Evolutionary conservation across 768 basidiomycete genomes (phyloP), one percentile per base, ranked within the genome.

Genomic region (Naganishia antarctica): DNA sequence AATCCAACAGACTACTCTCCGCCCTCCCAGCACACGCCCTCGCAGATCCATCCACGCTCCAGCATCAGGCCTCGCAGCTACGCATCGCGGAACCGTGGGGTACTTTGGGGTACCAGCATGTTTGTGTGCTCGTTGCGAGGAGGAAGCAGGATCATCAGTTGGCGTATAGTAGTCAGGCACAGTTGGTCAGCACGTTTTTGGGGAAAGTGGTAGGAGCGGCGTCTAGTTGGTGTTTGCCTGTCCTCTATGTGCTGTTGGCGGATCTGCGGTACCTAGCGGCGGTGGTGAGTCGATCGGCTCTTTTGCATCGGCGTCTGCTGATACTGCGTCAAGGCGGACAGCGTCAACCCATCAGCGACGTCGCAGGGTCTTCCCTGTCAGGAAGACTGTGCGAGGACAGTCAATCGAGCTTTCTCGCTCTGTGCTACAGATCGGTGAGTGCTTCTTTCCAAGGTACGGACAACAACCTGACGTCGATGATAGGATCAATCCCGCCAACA

Each of bases 351-450:
- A 16, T 2, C 70, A 68, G 58, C 65, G 61, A 69, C 41, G 43
- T 51, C 65, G 5, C 44, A 48, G 45, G 80, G 66, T 83, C 80
- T 70, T 84, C 86, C 68, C 82, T 83, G 70, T 29, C 87, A 91
- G 84, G 91, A 96, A 70, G 90, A 91, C 70, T 86, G 90, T 4
- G 90, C 93, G 0, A 81, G 91, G 46, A 83, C 85, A 15, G 89
- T 92, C 62, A 87, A 88, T 41, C 93, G 91, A 71, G 91, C 90
- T 2, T 94, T 97, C 76, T 86, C 88, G 32, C 83, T 84, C 68
- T 96, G 93, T 74, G 84, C 96, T 74, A 91, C 85, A 21, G 96
- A 98, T 72, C 80, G 87, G 85, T 86, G 64, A 60, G 80, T 71
- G 23, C n/a, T 64, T 77, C 80, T 28, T 16, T 66, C 37, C 15